Evolutionary conservation across 192 early-diverging fungal species (phyloP), one percentile per base, ranked within the genome.

Genomic region (Umbelopsis ramanniana): DNA sequence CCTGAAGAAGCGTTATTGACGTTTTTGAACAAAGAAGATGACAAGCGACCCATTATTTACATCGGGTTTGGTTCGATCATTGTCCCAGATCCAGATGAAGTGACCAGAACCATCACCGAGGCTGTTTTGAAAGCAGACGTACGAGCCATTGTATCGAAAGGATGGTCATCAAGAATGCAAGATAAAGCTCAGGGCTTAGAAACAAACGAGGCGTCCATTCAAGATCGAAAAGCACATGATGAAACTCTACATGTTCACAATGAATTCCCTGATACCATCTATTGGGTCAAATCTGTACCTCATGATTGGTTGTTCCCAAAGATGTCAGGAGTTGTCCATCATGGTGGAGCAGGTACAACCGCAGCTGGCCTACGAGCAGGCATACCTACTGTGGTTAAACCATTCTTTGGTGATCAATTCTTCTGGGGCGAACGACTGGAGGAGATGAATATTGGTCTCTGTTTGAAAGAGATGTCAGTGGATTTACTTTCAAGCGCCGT

Each of bases 21-120:
- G 21, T 94, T 94, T 68, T 69, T 94, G 60, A 73, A 63, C 33
- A 63, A 83, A 10, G 78, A 74, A 7, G 73, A 76, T 23, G 76
- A 80, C 43, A 76, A 22, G 12, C 74, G 82, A 46, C 82, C 86
- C 0, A 74, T 81, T 22, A 80, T 94, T 4, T 94, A 94, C 72
- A 92, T 94, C 72, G 92, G 92, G 3, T 93, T 93, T 75, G 92
- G 92, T 33, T 90, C 88, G 33, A 94, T 94, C 73, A 86, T 92
- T 23, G 90, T 92, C 11, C 76, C 85, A 23, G 89, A 93, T 77
- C 89, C 92, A 11, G 78, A 86, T 21, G 88, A 77, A 23, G 76
- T 93, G 60, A 90, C 90, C 2, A 76, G 74, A 17, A 73, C 78
- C 0, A 88, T 94, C 72, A 82, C 90, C 4, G 87, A 91, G n/a